Evolutionary conservation across 129 eudicot genomes (phyloP), one percentile per base, ranked within the genome.

Genomic region (Chrysanthemum makinoi): DNA sequence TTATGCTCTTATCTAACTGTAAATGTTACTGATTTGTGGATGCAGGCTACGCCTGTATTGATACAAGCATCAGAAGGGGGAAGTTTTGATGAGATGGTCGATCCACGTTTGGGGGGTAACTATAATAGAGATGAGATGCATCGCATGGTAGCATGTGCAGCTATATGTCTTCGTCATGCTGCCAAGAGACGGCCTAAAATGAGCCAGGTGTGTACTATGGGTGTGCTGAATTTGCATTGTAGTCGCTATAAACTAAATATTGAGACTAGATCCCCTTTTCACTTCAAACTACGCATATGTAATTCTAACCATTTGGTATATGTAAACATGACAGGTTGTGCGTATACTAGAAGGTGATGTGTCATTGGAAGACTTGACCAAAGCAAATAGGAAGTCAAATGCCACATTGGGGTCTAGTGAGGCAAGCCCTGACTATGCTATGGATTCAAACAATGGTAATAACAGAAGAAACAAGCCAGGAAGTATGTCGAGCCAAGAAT

Each of bases 171-270:
- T 68, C 81, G 90, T 56, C 93, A 89, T 73, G 79, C 89, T 6
- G 90, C 91, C 10, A 82, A 81, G 54, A 79, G 82, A 72, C 90
- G 95, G n/a, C 88, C 96, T 26, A 89, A 79, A 80, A 89, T 89
- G 96, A 89, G 96, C 52, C 88, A 86, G 94, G 96, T 89, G 52
- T 16, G 39, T 35, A 54, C 44, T 17, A 43, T 15, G 2, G 14
- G 10, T 20, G 6, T 30, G 20, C 3, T 20, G n/a, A 3, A 18
- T 9, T 8, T 58, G 8, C 46, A 39, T 7, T 58, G 5, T 58
- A 58, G 26, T 20, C 0, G 3, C 1, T 3, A 58, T 58, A 12
- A 10, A 58, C 0, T 30, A 4, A 30, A 30, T 30, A 30, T 30
- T 30, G 19, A 16, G 19, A 13, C 17, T 52, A 2, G 6, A 2